Evolutionary conservation across 441 rosid species (phyloP).

Genomic region (Arabidopsis lyrata): DNA sequence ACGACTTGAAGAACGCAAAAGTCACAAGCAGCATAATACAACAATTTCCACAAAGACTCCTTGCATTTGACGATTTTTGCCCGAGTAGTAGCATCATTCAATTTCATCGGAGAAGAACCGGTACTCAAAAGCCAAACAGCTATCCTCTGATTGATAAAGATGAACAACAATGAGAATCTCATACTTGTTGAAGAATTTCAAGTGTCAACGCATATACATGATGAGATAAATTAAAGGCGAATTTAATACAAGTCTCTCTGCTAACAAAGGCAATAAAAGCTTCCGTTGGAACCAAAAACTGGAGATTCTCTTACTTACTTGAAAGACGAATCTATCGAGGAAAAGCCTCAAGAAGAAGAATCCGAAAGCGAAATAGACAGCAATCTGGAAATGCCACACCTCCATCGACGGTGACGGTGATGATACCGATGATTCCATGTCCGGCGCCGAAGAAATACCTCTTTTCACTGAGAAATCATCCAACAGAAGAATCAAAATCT

Average conservation of each 20-base stretch:
- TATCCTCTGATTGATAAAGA: conserved; percentile 62
- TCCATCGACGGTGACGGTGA: conserved; percentile 46
- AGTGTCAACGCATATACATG: conserved; percentile 14
- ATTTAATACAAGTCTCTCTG: background rate
- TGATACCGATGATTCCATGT: conserved; percentile 60
- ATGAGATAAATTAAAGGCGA: background rate
- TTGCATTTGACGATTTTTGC: conserved; percentile 75
- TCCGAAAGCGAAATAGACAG: conserved; percentile 66
- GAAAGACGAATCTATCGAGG: conserved; percentile 82
- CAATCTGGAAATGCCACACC: conserved; percentile 59
- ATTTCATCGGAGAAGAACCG: conserved; percentile 52
- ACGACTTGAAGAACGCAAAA: conserved; percentile 59
- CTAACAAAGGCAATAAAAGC: background rate
- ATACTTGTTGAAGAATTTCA: conserved; percentile 4
- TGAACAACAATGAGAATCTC: conserved; percentile 3
- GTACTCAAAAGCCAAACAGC: conserved; percentile 61
- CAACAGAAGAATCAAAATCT: conserved; percentile 28
- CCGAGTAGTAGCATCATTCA: conserved; percentile 53
- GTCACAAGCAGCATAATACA: conserved; percentile 75
- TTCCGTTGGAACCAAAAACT: conserved; percentile 17
- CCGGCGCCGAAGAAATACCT: conserved; percentile 12
- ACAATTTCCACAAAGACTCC: conserved; percentile 92
- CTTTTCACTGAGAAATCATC: conserved; percentile 36
- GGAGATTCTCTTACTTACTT: conserved; percentile 56
- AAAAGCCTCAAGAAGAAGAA: conserved; percentile 66